Base-by-base conservation (phyloP, 1,284 basidiomycete genomes). In the Ganoderma lingzhi region DNA sequence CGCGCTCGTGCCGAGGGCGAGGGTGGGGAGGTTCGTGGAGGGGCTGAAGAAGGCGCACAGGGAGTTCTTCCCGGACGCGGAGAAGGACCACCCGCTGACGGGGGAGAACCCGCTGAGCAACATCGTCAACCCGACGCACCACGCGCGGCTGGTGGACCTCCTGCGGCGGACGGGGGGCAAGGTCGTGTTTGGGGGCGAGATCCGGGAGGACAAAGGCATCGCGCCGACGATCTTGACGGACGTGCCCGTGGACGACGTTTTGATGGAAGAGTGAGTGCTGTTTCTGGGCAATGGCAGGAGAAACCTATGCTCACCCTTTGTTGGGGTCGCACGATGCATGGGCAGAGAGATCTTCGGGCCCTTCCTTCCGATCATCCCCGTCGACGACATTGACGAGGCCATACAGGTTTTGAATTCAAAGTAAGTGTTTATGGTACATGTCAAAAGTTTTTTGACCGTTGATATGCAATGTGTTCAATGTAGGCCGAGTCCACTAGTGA, bases 281-380 rank as follows among this genome's bases (percentile, higher is more conserved):
- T 15, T 39, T 10, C 48, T 6, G 10, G 37, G 19, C 15, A 17
- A 19, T 9, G n/a, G 30, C 2, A 3, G 14, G 6, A 17, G 53
- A 32, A 1, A 2, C 19, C n/a, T 3, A 32, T 32, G 30, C 53
- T 59, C 17, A 39, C 30, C 8, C 6, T 45, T 23, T 60, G 12
- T 53, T 17, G 35, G 6, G 19, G 45, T 64, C 55, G 63, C 62
- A 44, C 6, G 60, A 35, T 35, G 53, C 17, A 14, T 32, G 19
- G 45, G 17, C 2, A 88, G 87, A 61, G 91, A 93, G 77, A 80
- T 90, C 19, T 92, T 94, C 77, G 93, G 90, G 0, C 92, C 92
- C 0, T 78, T 93, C 28, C 78, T 94, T 2, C 86, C 91, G 4
- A 85, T 94, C 63, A 77, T 93, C 3, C 83, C 90, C 2, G 84